phyloP scores from a whole-genome alignment of 139 green algal species.

The Tetraselmis striata region DNA sequence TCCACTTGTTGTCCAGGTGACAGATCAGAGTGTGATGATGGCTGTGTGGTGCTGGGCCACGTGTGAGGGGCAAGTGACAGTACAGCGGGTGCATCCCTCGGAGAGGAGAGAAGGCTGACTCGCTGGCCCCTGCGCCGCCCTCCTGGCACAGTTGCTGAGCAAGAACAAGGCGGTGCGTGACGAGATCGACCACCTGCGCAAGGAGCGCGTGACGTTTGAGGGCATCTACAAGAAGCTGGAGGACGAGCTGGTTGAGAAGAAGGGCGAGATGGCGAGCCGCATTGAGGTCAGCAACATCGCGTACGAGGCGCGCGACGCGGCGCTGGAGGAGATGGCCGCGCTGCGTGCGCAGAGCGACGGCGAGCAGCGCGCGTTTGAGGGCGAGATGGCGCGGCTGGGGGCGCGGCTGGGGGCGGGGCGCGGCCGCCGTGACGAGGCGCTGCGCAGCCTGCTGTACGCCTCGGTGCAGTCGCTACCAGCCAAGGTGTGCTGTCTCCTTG shows the following conservation, averaged over 20 bases:
- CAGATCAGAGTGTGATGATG: too few relatives aligned
- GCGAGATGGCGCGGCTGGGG: conserved; percentile 13
- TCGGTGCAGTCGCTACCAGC: neutral
- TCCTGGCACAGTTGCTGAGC: too few relatives aligned
- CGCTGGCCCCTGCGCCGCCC: too few relatives aligned
- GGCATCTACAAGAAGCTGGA: conserved; percentile 34
- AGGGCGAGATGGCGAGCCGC: conserved; percentile 27
- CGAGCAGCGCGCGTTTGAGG: conserved; percentile 27
- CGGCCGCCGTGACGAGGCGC: neutral
- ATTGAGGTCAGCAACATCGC: conserved; percentile 31
- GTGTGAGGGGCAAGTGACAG: too few relatives aligned
- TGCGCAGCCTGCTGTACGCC: neutral
- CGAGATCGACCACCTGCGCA: conserved; percentile 33
- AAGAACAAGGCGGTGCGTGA: conserved; percentile 30
- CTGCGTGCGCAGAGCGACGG: conserved; percentile 35
- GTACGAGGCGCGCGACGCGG: conserved; percentile 35
- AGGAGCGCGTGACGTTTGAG: conserved; percentile 30
- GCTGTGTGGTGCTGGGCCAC: too few relatives aligned
- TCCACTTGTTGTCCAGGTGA: too few relatives aligned
- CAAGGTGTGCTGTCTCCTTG: too few relatives aligned
- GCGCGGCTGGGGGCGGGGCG: conserved; percentile 9
- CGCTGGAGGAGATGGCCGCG: conserved; percentile 30
- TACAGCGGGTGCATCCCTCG: too few relatives aligned
- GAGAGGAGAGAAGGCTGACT: too few relatives aligned
- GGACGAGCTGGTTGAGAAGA: conserved; percentile 29